Evolutionary conservation across 306 rosid genomes (phyloP).

Genomic region (Oxytropis ochrocephala): DNA sequence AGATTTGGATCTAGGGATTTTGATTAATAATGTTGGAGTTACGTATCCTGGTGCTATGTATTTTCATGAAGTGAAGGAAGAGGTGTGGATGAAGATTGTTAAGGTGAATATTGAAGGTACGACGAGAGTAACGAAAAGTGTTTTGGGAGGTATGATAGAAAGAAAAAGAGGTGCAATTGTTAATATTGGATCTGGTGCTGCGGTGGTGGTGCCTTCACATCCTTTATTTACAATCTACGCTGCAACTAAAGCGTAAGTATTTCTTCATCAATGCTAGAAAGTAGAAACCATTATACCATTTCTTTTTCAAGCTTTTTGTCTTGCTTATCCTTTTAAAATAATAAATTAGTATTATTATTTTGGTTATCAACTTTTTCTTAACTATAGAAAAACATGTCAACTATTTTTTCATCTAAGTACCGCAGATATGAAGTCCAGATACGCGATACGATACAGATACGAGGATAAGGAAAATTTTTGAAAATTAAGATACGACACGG

Average conservation of each 20-base stretch:
- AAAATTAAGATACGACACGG: no score
- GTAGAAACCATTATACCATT: neutral
- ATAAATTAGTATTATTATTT: no score
- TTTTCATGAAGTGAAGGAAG: constrained; percentile 62
- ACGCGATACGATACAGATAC: no score
- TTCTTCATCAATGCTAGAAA: neutral
- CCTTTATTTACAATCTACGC: constrained; percentile 74
- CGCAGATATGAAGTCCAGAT: no score
- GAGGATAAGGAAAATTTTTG: no score
- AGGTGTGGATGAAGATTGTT: constrained; percentile 53
- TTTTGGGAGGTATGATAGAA: constrained; percentile 44
- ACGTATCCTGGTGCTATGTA: constrained; percentile 52
- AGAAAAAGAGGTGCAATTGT: constrained; percentile 64
- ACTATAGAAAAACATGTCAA: no score
- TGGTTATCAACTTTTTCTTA: no score
- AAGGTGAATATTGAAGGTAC: constrained; percentile 65
- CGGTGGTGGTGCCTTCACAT: constrained; percentile 67
- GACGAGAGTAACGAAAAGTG: constrained; percentile 41
- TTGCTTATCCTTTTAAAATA: no score
- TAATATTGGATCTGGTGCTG: constrained; percentile 70
- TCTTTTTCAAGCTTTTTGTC: no score
- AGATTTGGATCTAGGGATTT: constrained; percentile 36
- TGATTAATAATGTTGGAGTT: constrained; percentile 69
- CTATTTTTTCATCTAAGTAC: no score
- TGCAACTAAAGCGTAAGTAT: constrained; percentile 78